Conservation (phyloP, 2,329 filamentous ascomycete genomes). For the Talaromyces sp. region DNA sequence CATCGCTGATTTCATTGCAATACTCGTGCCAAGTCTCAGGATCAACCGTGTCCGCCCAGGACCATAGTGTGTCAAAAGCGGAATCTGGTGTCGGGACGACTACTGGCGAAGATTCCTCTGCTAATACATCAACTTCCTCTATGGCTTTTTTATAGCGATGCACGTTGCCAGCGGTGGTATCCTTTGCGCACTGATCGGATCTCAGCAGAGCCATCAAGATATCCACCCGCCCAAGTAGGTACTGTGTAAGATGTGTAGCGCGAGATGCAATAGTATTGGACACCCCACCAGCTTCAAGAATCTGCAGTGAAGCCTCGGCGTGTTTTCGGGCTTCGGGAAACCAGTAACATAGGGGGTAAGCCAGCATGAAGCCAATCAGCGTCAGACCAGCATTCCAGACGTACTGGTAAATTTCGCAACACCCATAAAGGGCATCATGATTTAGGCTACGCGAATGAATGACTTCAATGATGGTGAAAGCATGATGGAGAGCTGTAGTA, state of each 20-base stretch:
- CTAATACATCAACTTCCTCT: too few relatives aligned
- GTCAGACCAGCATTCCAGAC: slow-evolving; percentile 18
- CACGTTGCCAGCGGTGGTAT: too few relatives aligned
- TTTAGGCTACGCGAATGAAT: too few relatives aligned
- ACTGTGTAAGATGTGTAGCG: neutral
- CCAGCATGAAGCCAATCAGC: slow-evolving; percentile 16
- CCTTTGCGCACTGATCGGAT: too few relatives aligned
- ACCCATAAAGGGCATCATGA: slow-evolving; percentile 12
- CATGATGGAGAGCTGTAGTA: slow-evolving; percentile 16
- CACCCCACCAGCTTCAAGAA: slow-evolving; percentile 4
- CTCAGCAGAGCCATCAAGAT: too few relatives aligned
- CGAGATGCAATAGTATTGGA: neutral
- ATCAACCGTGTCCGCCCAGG: too few relatives aligned
- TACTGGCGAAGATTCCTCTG: too few relatives aligned
- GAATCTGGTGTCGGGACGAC: too few relatives aligned
- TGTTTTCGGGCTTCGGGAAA: slow-evolving; percentile 9
- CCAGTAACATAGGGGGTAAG: slow-evolving; percentile 15
- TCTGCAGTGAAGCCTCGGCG: slow-evolving; percentile 12
- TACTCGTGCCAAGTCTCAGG: too few relatives aligned
- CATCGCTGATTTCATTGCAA: too few relatives aligned
- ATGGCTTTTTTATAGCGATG: too few relatives aligned
- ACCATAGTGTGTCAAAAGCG: too few relatives aligned
- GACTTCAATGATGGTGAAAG: slow-evolving; percentile 9
- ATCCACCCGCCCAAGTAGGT: neutral
- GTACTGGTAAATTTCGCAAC: slow-evolving; percentile 17